A percentile compares a stretch with the other conserved stretches of the same genome.
These are phyloP conservation scores for Jacaranda mimosifolia DNA, from an alignment of 257 asterid species.

Conservation along the genomic window DNA sequence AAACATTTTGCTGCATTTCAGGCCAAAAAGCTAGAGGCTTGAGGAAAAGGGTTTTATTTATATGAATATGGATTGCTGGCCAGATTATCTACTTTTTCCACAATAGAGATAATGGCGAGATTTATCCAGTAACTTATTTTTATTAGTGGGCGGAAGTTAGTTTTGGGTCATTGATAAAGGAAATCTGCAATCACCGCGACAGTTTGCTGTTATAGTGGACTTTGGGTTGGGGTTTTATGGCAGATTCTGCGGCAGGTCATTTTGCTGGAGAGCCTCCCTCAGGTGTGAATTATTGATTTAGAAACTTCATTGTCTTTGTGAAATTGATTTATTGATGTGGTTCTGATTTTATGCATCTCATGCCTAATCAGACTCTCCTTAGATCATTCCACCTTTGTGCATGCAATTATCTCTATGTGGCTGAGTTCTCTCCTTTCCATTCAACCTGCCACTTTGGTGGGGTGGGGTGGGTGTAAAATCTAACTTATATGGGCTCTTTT, in stretches of 20 bases:
- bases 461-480: neutral
- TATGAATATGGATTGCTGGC: neutral
- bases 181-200: neutral
- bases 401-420: neutral
- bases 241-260: slow-evolving; percentile 12
- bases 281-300: slow-evolving; percentile 18
- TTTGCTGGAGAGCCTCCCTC: slow-evolving; percentile 18
- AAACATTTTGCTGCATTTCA: slow-evolving; percentile 4
- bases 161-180: neutral
- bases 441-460: neutral
- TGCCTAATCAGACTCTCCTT: neutral
- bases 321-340: neutral
- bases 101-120: neutral
- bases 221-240: slow-evolving; percentile 7
- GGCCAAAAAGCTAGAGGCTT: slow-evolving; percentile 7
- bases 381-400: slow-evolving; percentile 6
- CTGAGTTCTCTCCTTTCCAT: neutral
- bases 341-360: neutral
- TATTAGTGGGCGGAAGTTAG: slow-evolving; percentile 9
- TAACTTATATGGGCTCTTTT: neutral
- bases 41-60: slow-evolving; percentile 1
- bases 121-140: neutral
- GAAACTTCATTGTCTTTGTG: neutral
- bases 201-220: neutral
- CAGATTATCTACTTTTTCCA: neutral